phyloP scores from a whole-genome alignment of 2,329 filamentous ascomycete genomes.

The Celoporthe dispersa region DNA sequence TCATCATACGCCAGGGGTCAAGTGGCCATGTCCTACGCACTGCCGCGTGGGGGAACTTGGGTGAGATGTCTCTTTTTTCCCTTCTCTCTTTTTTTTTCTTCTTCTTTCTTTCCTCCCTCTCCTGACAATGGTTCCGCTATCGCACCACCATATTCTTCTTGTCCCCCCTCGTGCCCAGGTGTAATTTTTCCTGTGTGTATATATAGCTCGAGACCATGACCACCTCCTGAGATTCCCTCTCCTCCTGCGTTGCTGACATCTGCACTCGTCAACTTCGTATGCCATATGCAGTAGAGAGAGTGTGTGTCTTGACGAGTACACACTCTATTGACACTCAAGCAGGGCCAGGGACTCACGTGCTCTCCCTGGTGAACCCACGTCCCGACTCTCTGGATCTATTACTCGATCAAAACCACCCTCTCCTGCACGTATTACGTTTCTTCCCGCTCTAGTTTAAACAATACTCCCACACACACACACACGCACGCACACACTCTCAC shows the following conservation, averaged over 20 bases:
- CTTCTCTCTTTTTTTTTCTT: not conserved
- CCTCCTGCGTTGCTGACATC: not conserved
- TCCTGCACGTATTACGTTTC: conserved; percentile 3
- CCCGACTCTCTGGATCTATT: conserved; percentile 15
- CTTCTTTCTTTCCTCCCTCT: not conserved
- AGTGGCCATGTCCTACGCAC: not conserved
- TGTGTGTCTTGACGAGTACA: too few species aligned
- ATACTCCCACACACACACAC: not conserved
- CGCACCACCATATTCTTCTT: not conserved
- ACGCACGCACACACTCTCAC: not conserved
- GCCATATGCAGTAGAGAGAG: not conserved
- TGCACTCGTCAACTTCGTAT: not conserved
- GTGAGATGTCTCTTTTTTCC: not conserved
- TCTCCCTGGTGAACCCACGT: not conserved
- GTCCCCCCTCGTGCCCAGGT: not conserved
- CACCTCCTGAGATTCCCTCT: not conserved
- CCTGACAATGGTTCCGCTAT: conserved; percentile 5
- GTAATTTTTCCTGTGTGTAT: not conserved
- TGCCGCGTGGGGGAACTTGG: conserved; percentile 2
- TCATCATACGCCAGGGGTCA: conserved; percentile 19
- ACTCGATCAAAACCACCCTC: conserved; percentile 14
- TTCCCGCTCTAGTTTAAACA: not conserved
- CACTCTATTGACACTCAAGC: too few species aligned
- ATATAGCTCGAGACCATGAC: not conserved
- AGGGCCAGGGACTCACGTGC: not conserved